Evolutionary conservation across 345 rosid genomes (phyloP).

Genomic region (Bruguiera gymnorhiza): DNA sequence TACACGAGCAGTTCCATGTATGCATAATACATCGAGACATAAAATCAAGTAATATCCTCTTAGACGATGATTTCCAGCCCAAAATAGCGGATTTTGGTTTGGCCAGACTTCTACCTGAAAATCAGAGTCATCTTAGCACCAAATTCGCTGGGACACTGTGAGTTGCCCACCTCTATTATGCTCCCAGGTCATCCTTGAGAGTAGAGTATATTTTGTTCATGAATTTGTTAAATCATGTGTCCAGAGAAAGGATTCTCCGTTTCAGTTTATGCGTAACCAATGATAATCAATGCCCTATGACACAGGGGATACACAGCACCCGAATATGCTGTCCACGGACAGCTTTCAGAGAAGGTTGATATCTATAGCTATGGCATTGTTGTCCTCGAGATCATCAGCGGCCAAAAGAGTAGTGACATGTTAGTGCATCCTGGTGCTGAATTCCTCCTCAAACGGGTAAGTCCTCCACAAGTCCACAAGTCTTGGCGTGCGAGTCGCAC

Average conservation of each 20-base stretch:
- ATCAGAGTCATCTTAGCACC: too few relatives aligned
- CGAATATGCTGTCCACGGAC: slow-evolving; percentile 41
- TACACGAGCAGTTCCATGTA: too few relatives aligned
- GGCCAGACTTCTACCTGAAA: too few relatives aligned
- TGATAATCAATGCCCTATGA: background rate
- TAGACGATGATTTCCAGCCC: too few relatives aligned
- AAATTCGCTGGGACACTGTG: too few relatives aligned
- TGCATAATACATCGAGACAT: too few relatives aligned
- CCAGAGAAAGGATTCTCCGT: too few relatives aligned
- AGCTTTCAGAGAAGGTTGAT: slow-evolving; percentile 39
- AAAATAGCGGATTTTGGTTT: too few relatives aligned
- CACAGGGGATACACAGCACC: slow-evolving; percentile 50
- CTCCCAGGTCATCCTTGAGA: too few relatives aligned
- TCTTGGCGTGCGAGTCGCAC: too few relatives aligned
- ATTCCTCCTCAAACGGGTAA: slow-evolving; percentile 23
- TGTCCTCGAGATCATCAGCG: slow-evolving; percentile 39
- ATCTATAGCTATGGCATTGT: slow-evolving; percentile 40
- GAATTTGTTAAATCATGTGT: background rate
- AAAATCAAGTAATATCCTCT: too few relatives aligned
- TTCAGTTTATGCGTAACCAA: background rate
- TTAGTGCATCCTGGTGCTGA: slow-evolving; percentile 12
- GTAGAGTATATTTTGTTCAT: background rate
- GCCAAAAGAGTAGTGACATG: slow-evolving; percentile 26
- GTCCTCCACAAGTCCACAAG: background rate
- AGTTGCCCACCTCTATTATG: too few relatives aligned